Percentiles rank a stretch among this genome's conserved stretches.
These are phyloP conservation scores for Penicillium dipodomyicola DNA, from an alignment of 495 filamentous ascomycete genomes.

Conservation along the genomic window DNA sequence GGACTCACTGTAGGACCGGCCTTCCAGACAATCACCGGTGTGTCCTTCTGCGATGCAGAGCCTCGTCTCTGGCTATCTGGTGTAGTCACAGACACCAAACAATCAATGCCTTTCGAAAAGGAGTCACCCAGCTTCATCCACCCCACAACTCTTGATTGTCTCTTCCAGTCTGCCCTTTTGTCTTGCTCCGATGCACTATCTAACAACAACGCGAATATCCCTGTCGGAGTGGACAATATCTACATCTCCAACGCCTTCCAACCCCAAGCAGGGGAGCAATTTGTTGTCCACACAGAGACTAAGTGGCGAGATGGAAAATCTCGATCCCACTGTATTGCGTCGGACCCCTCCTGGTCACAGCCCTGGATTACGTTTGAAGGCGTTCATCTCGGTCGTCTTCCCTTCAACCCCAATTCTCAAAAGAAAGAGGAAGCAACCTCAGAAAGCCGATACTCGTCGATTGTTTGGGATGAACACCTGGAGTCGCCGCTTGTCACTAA, in stretches of 20 bases:
- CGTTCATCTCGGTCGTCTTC: constrained; percentile 23
- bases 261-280: constrained; percentile 17
- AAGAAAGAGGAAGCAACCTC: constrained; percentile 12
- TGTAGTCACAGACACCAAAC: constrained; percentile 24
- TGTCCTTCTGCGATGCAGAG: constrained; percentile 24
- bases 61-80: constrained; percentile 19
- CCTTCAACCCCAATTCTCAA: constrained; percentile 20
- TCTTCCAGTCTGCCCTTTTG: constrained; percentile 31
- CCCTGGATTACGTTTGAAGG: constrained; percentile 26
- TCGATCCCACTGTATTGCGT: constrained; percentile 21
- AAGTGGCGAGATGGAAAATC: constrained; percentile 17
- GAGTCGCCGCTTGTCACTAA: constrained; percentile 17
- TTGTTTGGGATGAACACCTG: constrained; percentile 24
- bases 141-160: constrained; percentile 34
- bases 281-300: constrained; percentile 21
- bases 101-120: constrained; percentile 22
- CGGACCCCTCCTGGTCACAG: constrained; percentile 16
- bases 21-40: constrained; percentile 21
- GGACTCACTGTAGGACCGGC: constrained; percentile 27
- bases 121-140: constrained; percentile 31
- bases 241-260: constrained; percentile 21
- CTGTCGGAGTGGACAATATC: constrained; percentile 23
- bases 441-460: constrained; percentile 20
- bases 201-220: constrained; percentile 23
- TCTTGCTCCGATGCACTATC: constrained; percentile 20